Percentiles rank a stretch among this genome's conserved stretches.
These are phyloP conservation scores for Trichoderma oligosporum DNA, from an alignment of 2,329 filamentous ascomycete species.

Conservation along the genomic window DNA sequence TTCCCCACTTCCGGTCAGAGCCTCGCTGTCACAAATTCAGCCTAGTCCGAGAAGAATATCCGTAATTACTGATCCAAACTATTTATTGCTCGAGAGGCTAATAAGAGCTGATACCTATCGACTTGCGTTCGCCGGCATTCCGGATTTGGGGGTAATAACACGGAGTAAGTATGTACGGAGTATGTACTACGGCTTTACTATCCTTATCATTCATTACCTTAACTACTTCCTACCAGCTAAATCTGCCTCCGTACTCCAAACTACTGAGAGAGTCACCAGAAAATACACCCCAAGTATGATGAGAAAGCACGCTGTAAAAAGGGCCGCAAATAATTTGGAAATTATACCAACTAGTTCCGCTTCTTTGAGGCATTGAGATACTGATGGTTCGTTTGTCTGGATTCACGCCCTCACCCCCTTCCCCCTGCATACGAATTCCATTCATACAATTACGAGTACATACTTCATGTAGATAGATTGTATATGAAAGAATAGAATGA, in stretches of 20 bases:
- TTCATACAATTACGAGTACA: too few species aligned
- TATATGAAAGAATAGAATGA: background rate
- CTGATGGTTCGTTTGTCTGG: background rate
- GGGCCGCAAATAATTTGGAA: too few species aligned
- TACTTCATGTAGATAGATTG: too few species aligned
- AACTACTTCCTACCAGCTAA: too few species aligned
- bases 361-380: background rate
- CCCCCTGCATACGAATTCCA: too few species aligned
- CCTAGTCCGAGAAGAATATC: slow-evolving; percentile 7
- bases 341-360: background rate
- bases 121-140: slow-evolving; percentile 15
- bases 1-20: slow-evolving; percentile 14
- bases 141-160: slow-evolving; percentile 6
- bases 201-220: too few species aligned
- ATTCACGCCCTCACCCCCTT: background rate
- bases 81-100: slow-evolving; percentile 16
- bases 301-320: too few species aligned
- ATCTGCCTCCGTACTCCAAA: slow-evolving; percentile 12
- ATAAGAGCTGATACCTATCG: slow-evolving; percentile 19
- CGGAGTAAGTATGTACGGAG: too few species aligned
- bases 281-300: too few species aligned
- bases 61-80: slow-evolving; percentile 13
- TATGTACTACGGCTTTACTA: too few species aligned
- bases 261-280: slow-evolving; percentile 7
- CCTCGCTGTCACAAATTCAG: slow-evolving; percentile 2